phyloP scores from a whole-genome alignment of 2,329 filamentous ascomycete species.

The Helicocarpus griseus region DNA sequence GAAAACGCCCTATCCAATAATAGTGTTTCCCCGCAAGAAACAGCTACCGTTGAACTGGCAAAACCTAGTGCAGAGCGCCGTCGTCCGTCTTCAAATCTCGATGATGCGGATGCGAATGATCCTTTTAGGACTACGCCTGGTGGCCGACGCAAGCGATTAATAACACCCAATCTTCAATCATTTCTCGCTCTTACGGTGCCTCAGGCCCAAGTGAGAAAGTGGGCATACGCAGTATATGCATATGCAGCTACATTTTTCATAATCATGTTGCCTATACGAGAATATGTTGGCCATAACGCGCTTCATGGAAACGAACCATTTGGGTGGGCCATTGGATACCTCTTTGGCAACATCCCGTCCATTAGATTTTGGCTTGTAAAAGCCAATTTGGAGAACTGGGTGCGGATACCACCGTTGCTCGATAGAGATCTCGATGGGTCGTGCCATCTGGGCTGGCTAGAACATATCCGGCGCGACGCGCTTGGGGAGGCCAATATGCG shows the following conservation, averaged over 20 bases:
- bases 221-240: conserved; percentile 71
- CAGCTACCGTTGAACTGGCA: background rate
- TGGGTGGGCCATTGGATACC: conserved; percentile 84
- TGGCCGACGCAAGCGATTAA: conserved; percentile 55
- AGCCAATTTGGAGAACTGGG: conserved; percentile 63
- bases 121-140: conserved; percentile 44
- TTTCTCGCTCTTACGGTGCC: conserved; percentile 71
- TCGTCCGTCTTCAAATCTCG: conserved; percentile 38
- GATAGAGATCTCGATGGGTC: conserved; percentile 24
- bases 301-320: conserved; percentile 69
- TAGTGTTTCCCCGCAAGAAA: background rate
- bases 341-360: conserved; percentile 66
- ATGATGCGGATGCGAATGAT: conserved; percentile 16
- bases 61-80: conserved; percentile 34
- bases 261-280: conserved; percentile 61
- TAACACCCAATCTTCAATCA: conserved; percentile 56
- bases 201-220: conserved; percentile 69
- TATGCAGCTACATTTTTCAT: conserved; percentile 59
- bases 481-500: conserved; percentile 73
- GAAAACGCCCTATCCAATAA: conserved; percentile 14
- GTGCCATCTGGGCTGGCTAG: conserved; percentile 50
- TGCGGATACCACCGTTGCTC: conserved; percentile 52
- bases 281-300: conserved; percentile 57
- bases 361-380: conserved; percentile 64
- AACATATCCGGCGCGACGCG: conserved; percentile 52